Evolutionary conservation across 495 filamentous ascomycete genomes (phyloP).

Genomic region (Letharia lupina): DNA sequence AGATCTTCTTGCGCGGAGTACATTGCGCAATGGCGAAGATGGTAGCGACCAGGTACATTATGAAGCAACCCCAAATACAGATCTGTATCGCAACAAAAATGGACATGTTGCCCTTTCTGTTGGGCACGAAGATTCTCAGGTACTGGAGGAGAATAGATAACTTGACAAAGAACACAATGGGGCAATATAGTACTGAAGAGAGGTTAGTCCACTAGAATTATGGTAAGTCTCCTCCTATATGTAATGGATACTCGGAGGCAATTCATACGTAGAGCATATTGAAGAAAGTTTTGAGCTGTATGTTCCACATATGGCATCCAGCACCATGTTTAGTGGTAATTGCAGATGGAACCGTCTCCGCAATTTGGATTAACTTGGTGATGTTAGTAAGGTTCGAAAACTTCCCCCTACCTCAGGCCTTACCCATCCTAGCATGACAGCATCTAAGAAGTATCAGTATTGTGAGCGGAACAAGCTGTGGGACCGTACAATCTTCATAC

Average conservation of each 20-base stretch:
- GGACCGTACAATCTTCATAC: conserved; percentile 19
- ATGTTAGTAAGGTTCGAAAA: neutral
- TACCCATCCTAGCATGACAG: conserved; percentile 18
- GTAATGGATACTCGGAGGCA: neutral
- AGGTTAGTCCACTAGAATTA: conserved; percentile 11
- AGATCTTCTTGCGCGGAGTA: conserved; percentile 33
- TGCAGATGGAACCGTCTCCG: neutral
- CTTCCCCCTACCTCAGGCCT: neutral
- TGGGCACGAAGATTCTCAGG: conserved; percentile 21
- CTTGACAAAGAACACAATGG: conserved; percentile 17
- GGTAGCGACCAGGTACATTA: conserved; percentile 1
- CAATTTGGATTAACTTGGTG: neutral
- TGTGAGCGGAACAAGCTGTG: neutral
- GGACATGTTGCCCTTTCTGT: conserved; percentile 11
- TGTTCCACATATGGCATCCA: conserved; percentile 19
- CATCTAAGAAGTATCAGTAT: conserved; percentile 8
- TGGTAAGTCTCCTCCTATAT: neutral
- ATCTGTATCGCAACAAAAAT: conserved; percentile 13
- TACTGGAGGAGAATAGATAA: conserved; percentile 23
- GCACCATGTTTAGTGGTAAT: neutral
- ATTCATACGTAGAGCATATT: conserved; percentile 16
- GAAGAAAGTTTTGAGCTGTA: conserved; percentile 17
- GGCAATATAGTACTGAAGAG: conserved; percentile 7
- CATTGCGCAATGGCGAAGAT: conserved; percentile 21
- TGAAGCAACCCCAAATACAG: conserved; percentile 11